phyloP scores from a whole-genome alignment of 176 grass and related monocot species.

The Hordeum marinum region DNA sequence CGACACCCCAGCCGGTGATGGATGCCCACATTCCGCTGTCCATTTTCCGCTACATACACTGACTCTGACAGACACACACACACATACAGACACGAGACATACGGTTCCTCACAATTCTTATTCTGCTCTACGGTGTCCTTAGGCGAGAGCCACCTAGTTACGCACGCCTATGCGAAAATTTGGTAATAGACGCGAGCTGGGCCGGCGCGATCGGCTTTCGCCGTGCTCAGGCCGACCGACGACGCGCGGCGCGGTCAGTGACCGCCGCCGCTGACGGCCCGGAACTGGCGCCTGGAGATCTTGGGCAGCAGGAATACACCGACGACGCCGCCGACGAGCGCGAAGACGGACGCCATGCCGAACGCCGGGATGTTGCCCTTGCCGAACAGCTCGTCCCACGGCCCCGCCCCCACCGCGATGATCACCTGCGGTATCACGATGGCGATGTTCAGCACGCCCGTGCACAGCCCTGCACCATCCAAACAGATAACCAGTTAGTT shows the following conservation, averaged over 20 bases:
- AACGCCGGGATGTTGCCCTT: slow-evolving; percentile 89
- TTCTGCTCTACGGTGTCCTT: slow-evolving; percentile 16
- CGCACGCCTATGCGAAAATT: neutral
- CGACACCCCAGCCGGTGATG: neutral
- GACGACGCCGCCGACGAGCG: slow-evolving; percentile 45
- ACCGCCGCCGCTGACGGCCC: slow-evolving; percentile 34
- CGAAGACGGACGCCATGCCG: slow-evolving; percentile 59
- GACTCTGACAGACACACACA: neutral
- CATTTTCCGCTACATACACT: neutral
- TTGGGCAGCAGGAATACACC: slow-evolving; percentile 75
- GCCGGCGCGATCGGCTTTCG: neutral
- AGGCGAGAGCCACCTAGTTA: slow-evolving; percentile 5
- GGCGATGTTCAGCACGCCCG: slow-evolving; percentile 84
- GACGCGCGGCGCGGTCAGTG: slow-evolving; percentile 36
- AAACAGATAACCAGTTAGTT: neutral
- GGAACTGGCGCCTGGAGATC: slow-evolving; percentile 57
- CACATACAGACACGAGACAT: neutral
- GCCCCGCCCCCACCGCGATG: slow-evolving; percentile 61
- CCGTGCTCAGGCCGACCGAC: too few relatives aligned
- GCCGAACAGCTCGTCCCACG: slow-evolving; percentile 76
- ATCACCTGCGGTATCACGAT: slow-evolving; percentile 98
- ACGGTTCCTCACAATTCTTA: slow-evolving; percentile 15
- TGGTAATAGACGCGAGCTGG: neutral
- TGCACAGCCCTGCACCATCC: slow-evolving; percentile 58
- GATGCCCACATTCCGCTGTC: neutral